Conservation (phyloP, 2,329 filamentous ascomycete species). For the Westerdykella sp. region DNA sequence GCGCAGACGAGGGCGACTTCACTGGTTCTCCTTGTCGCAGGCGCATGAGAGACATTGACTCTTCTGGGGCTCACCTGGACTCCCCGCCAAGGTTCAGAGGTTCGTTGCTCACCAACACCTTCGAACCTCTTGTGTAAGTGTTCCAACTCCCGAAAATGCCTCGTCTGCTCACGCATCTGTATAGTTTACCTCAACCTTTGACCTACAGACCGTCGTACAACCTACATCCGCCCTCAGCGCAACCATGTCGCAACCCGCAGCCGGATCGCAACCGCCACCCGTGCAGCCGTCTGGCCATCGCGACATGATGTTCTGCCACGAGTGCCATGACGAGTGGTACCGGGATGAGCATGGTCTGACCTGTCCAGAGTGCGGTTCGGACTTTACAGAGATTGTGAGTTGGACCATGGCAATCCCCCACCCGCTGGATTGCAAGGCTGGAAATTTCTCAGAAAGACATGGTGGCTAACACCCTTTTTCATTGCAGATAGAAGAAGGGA, state of each 20-base stretch:
- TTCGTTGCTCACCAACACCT: no score
- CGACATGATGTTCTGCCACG: slow-evolving; percentile 81
- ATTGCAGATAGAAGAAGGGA: slow-evolving; percentile 45
- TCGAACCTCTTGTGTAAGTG: no score
- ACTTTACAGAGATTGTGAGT: slow-evolving; percentile 81
- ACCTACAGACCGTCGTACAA: slow-evolving; percentile 3
- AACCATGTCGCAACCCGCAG: slow-evolving; percentile 12
- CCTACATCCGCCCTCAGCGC: slow-evolving; percentile 17
- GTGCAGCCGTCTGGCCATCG: slow-evolving; percentile 19
- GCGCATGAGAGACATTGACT: no score
- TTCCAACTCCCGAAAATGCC: not conserved
- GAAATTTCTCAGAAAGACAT: not conserved
- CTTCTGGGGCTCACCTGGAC: no score
- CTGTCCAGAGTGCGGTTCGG: slow-evolving; percentile 72
- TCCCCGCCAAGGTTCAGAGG: no score
- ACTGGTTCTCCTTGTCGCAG: no score
- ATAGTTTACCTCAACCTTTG: not conserved
- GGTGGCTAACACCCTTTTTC: slow-evolving; percentile 14
- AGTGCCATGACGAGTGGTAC: slow-evolving; percentile 76
- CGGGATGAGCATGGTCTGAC: slow-evolving; percentile 59
- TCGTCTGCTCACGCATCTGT: slow-evolving; percentile 2
- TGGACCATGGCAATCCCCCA: not conserved
- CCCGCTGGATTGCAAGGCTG: slow-evolving; percentile 1
- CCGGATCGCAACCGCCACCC: slow-evolving; percentile 9
- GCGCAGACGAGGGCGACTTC: no score